Evolutionary conservation across 1,284 basidiomycete species (phyloP).

Genomic region (Cryptococcus sp.): DNA sequence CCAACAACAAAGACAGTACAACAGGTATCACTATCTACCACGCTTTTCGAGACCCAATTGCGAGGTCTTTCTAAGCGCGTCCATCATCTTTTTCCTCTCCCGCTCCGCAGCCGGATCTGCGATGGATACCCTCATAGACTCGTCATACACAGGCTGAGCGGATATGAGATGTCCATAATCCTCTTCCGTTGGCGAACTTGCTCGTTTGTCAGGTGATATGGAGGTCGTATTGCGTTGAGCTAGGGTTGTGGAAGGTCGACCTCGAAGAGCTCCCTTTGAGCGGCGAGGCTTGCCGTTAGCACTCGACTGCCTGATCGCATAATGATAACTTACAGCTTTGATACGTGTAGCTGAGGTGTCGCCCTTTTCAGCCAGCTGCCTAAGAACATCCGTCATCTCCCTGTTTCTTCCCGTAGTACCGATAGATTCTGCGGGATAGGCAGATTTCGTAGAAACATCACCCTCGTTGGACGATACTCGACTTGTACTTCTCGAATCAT

Average conservation of each 20-base stretch:
- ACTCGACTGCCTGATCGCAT: neutral
- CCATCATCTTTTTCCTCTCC: conserved; percentile 30
- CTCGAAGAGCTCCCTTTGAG: neutral
- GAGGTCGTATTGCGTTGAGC: neutral
- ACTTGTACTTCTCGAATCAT: neutral
- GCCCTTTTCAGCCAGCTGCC: conserved; percentile 22
- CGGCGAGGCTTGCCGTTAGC: neutral
- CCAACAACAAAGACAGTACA: too few relatives aligned
- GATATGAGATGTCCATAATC: neutral
- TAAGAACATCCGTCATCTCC: conserved; percentile 27
- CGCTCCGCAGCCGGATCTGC: conserved; percentile 29
- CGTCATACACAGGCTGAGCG: conserved; percentile 16
- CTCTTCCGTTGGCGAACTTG: neutral
- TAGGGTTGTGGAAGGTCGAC: neutral
- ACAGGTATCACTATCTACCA: too few relatives aligned
- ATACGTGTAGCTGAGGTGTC: neutral
- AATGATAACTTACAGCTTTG: neutral
- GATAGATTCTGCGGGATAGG: neutral
- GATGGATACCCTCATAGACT: conserved; percentile 34
- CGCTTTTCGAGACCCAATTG: too few relatives aligned
- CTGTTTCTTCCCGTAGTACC: neutral
- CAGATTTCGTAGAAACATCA: neutral
- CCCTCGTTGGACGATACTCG: neutral
- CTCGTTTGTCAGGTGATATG: neutral
- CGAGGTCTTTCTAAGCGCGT: conserved; percentile 17